A percentile compares a stretch with the other conserved stretches of the same genome.
Evolutionary conservation across 148 eudicot species (phyloP).

Genomic region (Hydrangea macrophylla): DNA sequence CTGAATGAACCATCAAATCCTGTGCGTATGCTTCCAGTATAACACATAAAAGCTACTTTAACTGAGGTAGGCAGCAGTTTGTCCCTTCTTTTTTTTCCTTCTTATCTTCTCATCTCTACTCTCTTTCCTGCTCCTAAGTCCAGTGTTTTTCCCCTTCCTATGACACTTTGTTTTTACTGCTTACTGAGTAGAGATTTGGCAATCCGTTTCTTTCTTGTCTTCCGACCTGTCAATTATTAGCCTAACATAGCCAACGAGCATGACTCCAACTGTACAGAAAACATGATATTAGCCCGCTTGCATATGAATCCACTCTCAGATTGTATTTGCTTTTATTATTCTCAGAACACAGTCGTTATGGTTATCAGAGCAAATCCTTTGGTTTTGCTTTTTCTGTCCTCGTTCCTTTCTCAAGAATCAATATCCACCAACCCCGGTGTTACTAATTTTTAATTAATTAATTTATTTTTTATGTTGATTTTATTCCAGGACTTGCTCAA

Average conservation of each 20-base stretch:
- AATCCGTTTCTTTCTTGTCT: not conserved
- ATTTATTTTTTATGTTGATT: not conserved
- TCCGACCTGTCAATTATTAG: not conserved
- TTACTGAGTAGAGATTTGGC: not conserved
- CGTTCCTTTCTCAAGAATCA: not conserved
- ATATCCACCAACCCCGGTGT: not conserved
- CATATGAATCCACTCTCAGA: not conserved
- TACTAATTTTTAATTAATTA: not conserved
- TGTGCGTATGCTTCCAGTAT: not conserved
- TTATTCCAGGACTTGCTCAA: constrained; percentile 74
- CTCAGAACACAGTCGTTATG: too few relatives aligned
- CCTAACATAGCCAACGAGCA: not conserved
- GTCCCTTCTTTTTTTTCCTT: not conserved
- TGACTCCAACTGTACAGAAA: not conserved
- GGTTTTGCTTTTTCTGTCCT: not conserved
- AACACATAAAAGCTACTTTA: not conserved
- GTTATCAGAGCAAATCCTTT: not conserved
- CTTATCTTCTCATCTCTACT: not conserved
- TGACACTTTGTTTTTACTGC: not conserved
- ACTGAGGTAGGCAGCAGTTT: not conserved
- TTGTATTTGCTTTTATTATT: not conserved
- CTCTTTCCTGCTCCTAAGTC: not conserved
- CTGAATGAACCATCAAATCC: not conserved
- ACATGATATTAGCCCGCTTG: not conserved
- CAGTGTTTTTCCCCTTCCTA: not conserved